These are phyloP conservation scores for Trichoderma citrinoviride DNA, from an alignment of 2,329 filamentous ascomycete species.

Conservation along the genomic window DNA sequence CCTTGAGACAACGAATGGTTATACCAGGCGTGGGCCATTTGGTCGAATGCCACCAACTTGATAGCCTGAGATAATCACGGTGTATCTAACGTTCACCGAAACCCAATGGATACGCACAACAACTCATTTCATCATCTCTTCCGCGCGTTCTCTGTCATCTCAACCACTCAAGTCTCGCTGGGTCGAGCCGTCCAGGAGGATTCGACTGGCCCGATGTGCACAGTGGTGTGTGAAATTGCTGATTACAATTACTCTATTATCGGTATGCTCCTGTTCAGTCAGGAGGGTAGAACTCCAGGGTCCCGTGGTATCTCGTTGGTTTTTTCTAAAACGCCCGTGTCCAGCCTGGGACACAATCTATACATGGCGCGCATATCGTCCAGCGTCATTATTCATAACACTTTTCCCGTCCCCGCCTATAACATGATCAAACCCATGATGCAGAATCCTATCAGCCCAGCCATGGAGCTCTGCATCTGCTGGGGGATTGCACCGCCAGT, in stretches of 20 bases:
- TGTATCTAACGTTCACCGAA: background rate
- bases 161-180: background rate
- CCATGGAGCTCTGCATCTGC: constrained; percentile 36
- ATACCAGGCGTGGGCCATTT: background rate
- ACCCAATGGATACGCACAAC: background rate
- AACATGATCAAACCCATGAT: constrained; percentile 38
- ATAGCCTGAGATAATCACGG: background rate
- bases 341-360: constrained; percentile 27
- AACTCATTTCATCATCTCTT: background rate
- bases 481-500: constrained; percentile 36
- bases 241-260: constrained; percentile 22
- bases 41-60: background rate
- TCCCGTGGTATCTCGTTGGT: constrained; percentile 26
- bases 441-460: constrained; percentile 38
- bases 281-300: constrained; percentile 3
- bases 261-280: constrained; percentile 11
- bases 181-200: background rate
- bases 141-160: background rate
- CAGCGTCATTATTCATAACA: constrained; percentile 22
- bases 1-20: background rate
- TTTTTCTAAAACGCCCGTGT: constrained; percentile 25
- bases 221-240: constrained; percentile 9
- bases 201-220: background rate
- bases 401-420: constrained; percentile 24
- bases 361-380: constrained; percentile 20